Base-by-base conservation (phyloP, 345 rosid species). In the Eucalyptus cloeziana region DNA sequence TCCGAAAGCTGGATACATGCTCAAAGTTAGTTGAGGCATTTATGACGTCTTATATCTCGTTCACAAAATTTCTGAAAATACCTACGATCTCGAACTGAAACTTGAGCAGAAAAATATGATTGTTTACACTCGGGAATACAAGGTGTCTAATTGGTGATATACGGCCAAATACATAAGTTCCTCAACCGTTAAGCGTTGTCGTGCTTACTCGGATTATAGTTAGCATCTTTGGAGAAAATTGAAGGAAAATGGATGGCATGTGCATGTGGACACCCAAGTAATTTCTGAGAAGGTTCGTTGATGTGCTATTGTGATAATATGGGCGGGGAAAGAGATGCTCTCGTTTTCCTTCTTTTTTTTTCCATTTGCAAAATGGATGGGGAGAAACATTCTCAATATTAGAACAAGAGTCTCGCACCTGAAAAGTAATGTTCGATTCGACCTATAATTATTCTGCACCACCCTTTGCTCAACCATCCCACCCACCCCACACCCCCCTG, bases 51-150 rank as follows among this genome's bases (percentile, higher is more conserved):
- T 37, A 33, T 37, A 19, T 71, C 44, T 43, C 0, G 25, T 71
- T 71, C 25, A 10, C 14, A 33, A 37, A 71, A 33, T 69, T 31
- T 69, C 6, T 69, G 43, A 19, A 69, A 69, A 31, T 69, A 16
- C 43, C 43, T 31, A 8, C 1, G 0, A 9, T 16, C 19, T 6
- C 3, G 4, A 33, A 5, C 44, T 3, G 13, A 33, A 33, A 33
- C 44, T 22, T 8, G 45, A 37, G 3, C 81, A 7, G 1, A 33
- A 33, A 33, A 25, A 10, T 11, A 13, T 43, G 7, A 37, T 5
- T 6, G 5, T 19, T 37, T 5, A 19, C 13, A 10, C 19, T 71
- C 13, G 3, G 10, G 0, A 15, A n/a, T 7, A n/a, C 10, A n/a
- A n/a, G 33, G 37, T 14, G 7, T n/a, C 40, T 8, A 16, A 64